Evolutionary conservation across 441 rosid genomes (phyloP).

Genomic region (Bocquillonia castaneifolia): DNA sequence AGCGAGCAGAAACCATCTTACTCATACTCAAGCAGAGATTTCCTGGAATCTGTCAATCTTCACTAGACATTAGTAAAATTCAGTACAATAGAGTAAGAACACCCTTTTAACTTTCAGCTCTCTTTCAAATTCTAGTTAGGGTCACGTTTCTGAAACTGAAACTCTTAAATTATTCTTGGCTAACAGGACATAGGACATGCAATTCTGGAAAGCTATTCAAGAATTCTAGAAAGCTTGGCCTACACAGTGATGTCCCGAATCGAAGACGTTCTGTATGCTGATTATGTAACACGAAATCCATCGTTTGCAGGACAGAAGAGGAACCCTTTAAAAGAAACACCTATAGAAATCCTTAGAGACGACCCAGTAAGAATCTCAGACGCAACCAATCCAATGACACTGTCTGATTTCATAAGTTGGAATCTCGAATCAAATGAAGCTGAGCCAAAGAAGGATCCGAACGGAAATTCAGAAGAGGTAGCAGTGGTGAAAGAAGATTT

Average conservation of each 20-base stretch:
- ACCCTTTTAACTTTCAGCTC: neutral
- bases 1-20: slow-evolving; percentile 87
- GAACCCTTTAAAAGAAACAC: slow-evolving; percentile 22
- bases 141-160: neutral
- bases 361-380: slow-evolving; percentile 29
- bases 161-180: slow-evolving; percentile 8
- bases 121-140: slow-evolving; percentile 1
- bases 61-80: slow-evolving; percentile 89
- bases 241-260: slow-evolving; percentile 72
- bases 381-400: slow-evolving; percentile 38
- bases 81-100: slow-evolving; percentile 65
- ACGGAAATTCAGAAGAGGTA: slow-evolving; percentile 25
- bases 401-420: slow-evolving; percentile 91
- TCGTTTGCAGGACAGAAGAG: slow-evolving; percentile 36
- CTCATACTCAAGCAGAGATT: slow-evolving; percentile 72
- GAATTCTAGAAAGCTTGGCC: slow-evolving; percentile 91
- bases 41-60: slow-evolving; percentile 84
- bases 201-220: slow-evolving; percentile 81
- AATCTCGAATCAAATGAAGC: slow-evolving; percentile 36
- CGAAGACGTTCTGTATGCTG: slow-evolving; percentile 81
- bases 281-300: slow-evolving; percentile 53
- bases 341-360: slow-evolving; percentile 20
- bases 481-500: slow-evolving; percentile 30
- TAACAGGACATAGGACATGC: slow-evolving; percentile 91
- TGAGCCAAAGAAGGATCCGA: slow-evolving; percentile 34